phyloP scores from a whole-genome alignment of 345 rosid species.

The Brassica incana region DNA sequence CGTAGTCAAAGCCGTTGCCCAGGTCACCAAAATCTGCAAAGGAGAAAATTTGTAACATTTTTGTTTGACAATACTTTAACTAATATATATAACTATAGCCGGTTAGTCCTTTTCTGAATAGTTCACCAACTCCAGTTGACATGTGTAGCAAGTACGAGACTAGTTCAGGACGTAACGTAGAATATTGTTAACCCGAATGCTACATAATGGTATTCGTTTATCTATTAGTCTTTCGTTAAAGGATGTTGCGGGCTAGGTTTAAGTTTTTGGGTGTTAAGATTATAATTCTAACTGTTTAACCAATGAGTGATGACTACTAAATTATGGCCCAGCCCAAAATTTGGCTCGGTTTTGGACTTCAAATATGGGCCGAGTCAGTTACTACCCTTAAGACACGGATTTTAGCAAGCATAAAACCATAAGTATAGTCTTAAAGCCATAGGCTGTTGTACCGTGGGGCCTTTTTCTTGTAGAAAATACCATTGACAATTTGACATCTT shows the following conservation, averaged over 20 bases:
- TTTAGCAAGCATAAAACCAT: background rate
- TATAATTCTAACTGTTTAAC: background rate
- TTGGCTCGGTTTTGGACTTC: background rate
- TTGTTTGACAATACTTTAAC: background rate
- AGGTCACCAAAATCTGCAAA: background rate
- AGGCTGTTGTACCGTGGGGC: too few relatives aligned
- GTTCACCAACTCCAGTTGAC: background rate
- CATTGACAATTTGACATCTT: too few relatives aligned
- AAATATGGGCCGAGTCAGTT: background rate
- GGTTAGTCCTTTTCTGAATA: background rate
- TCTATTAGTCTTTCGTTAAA: background rate
- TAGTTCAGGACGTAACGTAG: background rate
- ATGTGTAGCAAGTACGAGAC: background rate
- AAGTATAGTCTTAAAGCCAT: too few relatives aligned
- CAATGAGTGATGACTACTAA: background rate
- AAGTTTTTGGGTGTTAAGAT: background rate
- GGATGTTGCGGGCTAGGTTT: background rate
- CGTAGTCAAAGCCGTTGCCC: background rate
- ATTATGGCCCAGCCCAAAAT: constrained; percentile 5
- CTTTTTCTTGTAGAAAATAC: too few relatives aligned
- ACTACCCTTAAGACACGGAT: background rate
- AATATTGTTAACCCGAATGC: background rate
- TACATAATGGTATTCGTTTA: background rate
- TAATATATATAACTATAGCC: background rate
- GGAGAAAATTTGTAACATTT: background rate